Conservation (phyloP, 257 asterid genomes). For the Verbascum thapsus region DNA sequence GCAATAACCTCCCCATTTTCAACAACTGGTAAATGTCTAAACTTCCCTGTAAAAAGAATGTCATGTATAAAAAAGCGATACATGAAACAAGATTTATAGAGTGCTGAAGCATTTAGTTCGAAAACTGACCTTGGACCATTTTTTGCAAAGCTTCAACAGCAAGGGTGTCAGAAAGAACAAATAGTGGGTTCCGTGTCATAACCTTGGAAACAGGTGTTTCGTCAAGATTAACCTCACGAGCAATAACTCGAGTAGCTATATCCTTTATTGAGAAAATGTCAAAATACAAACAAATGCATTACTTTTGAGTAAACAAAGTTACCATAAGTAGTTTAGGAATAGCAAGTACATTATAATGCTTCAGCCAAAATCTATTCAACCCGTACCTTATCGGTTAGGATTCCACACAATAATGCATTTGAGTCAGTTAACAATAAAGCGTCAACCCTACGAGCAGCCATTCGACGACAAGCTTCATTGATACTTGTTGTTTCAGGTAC, state of each 20-base stretch:
- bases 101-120: constrained; percentile 23
- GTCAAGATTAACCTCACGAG: constrained; percentile 70
- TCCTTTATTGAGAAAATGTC: constrained; percentile 51
- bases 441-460: constrained; percentile 93
- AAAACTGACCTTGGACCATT: constrained; percentile 87
- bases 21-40: constrained; percentile 95
- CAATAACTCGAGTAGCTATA: constrained; percentile 84
- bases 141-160: constrained; percentile 99
- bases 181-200: constrained; percentile 96
- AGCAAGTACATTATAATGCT: constrained; percentile 21
- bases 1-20: constrained; percentile 98
- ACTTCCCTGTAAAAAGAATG: constrained; percentile 63
- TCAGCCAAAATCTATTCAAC: constrained; percentile 50
- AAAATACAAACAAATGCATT: constrained; percentile 5
- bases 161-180: constrained; percentile 95
- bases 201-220: constrained; percentile 91
- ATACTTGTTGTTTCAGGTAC: constrained; percentile 83
- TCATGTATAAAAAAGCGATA: constrained; percentile 16
- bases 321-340: constrained; percentile 24
- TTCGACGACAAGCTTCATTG: constrained; percentile 81
- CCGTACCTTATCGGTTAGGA: constrained; percentile 88
- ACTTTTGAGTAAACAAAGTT: constrained; percentile 6
- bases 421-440: constrained; percentile 95
- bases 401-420: constrained; percentile 90
- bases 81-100: constrained; percentile 12